phyloP scores from a whole-genome alignment of 768 basidiomycete species.

The Amanita pseudoporphyria region DNA sequence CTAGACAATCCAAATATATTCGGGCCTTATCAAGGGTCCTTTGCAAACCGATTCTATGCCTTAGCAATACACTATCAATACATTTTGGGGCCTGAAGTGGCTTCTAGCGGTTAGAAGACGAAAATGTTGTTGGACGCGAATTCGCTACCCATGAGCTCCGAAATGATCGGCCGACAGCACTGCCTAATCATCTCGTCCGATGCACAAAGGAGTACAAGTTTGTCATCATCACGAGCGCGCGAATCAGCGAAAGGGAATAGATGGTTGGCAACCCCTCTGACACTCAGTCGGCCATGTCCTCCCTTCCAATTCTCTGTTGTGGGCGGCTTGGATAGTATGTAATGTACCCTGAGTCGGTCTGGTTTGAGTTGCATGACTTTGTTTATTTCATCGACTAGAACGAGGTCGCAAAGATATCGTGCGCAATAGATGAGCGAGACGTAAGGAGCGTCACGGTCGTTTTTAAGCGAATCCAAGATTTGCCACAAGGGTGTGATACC shows the following conservation, averaged over 20 bases:
- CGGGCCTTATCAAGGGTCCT: no score
- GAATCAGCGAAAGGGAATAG: conserved; percentile 1
- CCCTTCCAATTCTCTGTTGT: neutral
- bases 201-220: neutral
- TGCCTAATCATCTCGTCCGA: neutral
- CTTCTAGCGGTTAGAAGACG: neutral
- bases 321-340: conserved; percentile 1
- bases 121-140: neutral
- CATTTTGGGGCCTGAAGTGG: no score
- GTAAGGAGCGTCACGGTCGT: conserved; percentile 72
- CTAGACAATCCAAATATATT: no score
- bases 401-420: neutral
- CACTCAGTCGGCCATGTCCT: neutral
- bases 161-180: conserved; percentile 1
- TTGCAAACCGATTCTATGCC: no score
- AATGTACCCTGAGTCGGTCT: neutral
- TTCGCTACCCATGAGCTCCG: neutral
- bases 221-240: neutral
- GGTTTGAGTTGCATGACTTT: neutral
- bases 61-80: no score
- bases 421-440: conserved; percentile 72
- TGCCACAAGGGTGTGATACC: conserved; percentile 55
- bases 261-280: neutral
- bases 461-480: conserved; percentile 52
- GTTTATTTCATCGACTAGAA: neutral